These are phyloP conservation scores for Backusella tarrabulga DNA, from an alignment of 192 early-diverging fungal genomes.

Conservation along the genomic window DNA sequence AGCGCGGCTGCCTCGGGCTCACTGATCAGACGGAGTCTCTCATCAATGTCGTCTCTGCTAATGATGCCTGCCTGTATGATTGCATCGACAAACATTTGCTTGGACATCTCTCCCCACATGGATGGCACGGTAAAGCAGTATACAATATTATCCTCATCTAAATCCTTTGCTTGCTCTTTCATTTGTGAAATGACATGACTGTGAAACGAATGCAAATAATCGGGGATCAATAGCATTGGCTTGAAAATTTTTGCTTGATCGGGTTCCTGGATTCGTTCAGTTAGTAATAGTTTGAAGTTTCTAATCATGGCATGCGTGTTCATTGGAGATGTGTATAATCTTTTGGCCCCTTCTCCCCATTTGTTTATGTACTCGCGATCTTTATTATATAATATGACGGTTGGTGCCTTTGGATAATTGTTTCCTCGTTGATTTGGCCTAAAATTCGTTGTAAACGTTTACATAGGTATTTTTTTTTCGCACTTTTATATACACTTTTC, in stretches of 20 bases:
- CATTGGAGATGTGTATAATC: background rate
- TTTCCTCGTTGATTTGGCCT: conserved; percentile 31
- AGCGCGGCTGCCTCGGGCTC: background rate
- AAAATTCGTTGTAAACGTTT: background rate
- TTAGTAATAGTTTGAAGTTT: background rate
- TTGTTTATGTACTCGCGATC: conserved; percentile 30
- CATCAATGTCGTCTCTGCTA: background rate
- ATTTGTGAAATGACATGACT: background rate
- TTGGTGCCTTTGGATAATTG: conserved; percentile 36
- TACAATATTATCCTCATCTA: background rate
- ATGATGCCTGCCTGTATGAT: background rate
- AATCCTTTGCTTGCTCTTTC: background rate
- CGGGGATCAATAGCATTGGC: background rate
- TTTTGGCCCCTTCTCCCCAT: conserved; percentile 34
- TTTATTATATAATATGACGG: conserved; percentile 35
- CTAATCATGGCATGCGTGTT: background rate
- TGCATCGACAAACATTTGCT: background rate
- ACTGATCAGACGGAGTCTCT: background rate
- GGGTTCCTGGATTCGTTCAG: background rate
- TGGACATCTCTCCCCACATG: background rate
- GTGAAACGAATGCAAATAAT: background rate
- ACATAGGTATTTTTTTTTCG: background rate
- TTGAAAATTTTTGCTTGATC: background rate
- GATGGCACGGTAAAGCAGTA: background rate
- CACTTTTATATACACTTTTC: background rate